Evolutionary conservation across 768 basidiomycete genomes (phyloP).

Genomic region (Leccinum arenicola): DNA sequence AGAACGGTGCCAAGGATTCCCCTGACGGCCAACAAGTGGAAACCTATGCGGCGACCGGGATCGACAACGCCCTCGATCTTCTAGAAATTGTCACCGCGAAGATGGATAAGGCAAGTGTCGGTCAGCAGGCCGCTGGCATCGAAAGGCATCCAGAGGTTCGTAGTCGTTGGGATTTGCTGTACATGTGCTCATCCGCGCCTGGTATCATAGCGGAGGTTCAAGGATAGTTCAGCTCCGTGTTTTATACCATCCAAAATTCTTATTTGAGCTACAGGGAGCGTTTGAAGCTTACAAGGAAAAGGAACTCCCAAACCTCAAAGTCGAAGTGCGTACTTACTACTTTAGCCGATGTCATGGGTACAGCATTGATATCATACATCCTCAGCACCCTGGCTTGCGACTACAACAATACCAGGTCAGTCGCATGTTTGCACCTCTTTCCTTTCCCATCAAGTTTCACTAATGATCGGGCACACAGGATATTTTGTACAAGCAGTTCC

Average conservation of each 20-base stretch:
- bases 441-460: not conserved
- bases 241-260: not conserved
- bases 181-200: constrained; percentile 12
- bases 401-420: constrained; percentile 84
- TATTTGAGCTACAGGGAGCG: constrained; percentile 52
- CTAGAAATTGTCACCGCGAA: constrained; percentile 87
- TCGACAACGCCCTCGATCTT: constrained; percentile 89
- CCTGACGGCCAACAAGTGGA: constrained; percentile 45
- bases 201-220: constrained; percentile 73
- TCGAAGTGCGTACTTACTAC: constrained; percentile 55
- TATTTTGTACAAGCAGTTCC: constrained; percentile 89
- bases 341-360: not conserved
- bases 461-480: constrained; percentile 47
- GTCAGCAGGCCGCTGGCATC: constrained; percentile 80
- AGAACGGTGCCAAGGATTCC: constrained; percentile 23
- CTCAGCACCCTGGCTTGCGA: constrained; percentile 83
- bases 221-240: constrained; percentile 42
- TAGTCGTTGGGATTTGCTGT: constrained; percentile 5
- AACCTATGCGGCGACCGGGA: constrained; percentile 78
- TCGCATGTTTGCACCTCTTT: constrained; percentile 3
- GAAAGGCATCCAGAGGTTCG: constrained; percentile 91
- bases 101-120: constrained; percentile 90
- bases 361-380: constrained; percentile 11
- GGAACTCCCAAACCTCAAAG: constrained; percentile 74
- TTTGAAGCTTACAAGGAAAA: constrained; percentile 88